Evolutionary conservation across 2,329 filamentous ascomycete genomes (phyloP), one percentile per base, ranked within the genome.

Genomic region (Polychaeton citri): DNA sequence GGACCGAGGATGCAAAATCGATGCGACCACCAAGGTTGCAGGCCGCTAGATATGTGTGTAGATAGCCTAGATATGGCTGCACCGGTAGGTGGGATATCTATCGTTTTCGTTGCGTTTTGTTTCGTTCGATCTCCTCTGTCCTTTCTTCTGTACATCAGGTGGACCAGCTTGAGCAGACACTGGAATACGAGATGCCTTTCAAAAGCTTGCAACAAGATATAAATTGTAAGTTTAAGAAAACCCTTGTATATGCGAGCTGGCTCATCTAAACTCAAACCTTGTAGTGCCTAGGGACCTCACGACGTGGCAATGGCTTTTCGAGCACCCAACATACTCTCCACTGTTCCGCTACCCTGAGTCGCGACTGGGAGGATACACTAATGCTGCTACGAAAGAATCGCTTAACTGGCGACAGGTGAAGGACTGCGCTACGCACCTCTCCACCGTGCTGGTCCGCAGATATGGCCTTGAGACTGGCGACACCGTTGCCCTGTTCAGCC

Each of bases 251-350:
- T 4, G 12, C 15, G 24, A 10, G 12, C 15, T 10, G 24, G 15
- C 12, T 33, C 18, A 15, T 12, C 26, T n/a, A 7, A 13, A 21
- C 42, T 42, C 30, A 44, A 21, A 21, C 31, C 10, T 3, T n/a
- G 8, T 37, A 73, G 71, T 74, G 4, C 71, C 72, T 8, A 61
- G 60, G 24, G 55, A 71, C 40, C 49, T 73, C 18, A 66, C 72
- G 6, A 65, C 73, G 28, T 79, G 73, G 73, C 64, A 72, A 45
- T 79, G 71, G 68, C 62, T 76, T 9, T 76, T 78, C 51, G 67
- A 74, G 44, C 69, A 68, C 1, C 50, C 62, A 4, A 51, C 50
- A 13, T 66, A 68, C 44, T 74, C 69, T 2, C 68, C 68, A 1
- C 47, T 72, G 10, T 52, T 52, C 13, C 60, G 59, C 3, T 56